Evolutionary conservation across 164 flowering plant species (phyloP).

Genomic region (Kingdonia uniflora): DNA sequence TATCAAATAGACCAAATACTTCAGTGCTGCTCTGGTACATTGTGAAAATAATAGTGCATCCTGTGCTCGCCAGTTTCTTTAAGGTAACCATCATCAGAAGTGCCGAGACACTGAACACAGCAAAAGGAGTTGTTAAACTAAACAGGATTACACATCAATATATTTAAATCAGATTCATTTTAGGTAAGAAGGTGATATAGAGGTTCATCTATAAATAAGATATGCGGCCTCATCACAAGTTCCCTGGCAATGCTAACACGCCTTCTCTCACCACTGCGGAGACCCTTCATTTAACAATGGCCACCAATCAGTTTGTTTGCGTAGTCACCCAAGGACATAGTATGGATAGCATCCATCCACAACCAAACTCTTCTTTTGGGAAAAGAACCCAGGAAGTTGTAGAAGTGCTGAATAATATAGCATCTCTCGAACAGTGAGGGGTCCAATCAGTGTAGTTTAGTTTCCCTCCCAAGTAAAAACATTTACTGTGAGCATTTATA

Average conservation of each 20-base stretch:
- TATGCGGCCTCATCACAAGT: constrained; percentile 91
- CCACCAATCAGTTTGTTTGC: constrained; percentile 94
- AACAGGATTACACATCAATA: too few species aligned
- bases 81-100: constrained; percentile 98
- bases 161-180: too few species aligned
- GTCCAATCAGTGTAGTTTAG: constrained; percentile 71
- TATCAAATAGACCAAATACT: constrained; percentile 97
- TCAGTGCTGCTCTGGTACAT: constrained; percentile 98
- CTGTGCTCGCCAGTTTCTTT: constrained; percentile 95
- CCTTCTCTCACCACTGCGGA: constrained; percentile 84
- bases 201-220: constrained; percentile 92
- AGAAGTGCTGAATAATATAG: constrained; percentile 85
- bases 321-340: constrained; percentile 88
- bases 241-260: constrained; percentile 95
- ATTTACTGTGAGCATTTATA: background rate
- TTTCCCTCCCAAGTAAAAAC: constrained; percentile 45
- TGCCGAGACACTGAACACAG: constrained; percentile 82
- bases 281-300: constrained; percentile 88
- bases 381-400: constrained; percentile 86
- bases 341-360: constrained; percentile 96
- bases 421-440: constrained; percentile 92
- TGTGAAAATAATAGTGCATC: constrained; percentile 87
- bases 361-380: constrained; percentile 63
- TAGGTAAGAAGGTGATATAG: constrained; percentile 98
- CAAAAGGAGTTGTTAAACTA: background rate